A percentile compares a stretch with the other conserved stretches of the same genome.
phyloP scores from a whole-genome alignment of 106 monocot genomes.

The Phalaenopsis aphrodite region DNA sequence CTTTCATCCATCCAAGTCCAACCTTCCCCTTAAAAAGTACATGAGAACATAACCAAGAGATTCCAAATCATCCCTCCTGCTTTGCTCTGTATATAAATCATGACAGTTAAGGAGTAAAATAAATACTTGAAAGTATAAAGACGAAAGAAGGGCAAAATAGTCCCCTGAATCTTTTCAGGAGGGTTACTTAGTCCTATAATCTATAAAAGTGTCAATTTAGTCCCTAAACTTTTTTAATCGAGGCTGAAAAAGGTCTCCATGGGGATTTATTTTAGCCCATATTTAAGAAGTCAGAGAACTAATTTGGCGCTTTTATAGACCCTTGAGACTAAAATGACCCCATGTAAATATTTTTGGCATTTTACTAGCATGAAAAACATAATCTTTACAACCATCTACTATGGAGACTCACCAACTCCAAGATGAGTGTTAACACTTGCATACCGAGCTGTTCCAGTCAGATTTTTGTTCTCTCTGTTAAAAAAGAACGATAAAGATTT shows the following conservation, averaged over 20 bases:
- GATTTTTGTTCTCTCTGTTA: slow-evolving; percentile 19
- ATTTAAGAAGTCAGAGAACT: too few relatives aligned
- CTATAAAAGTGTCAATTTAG: too few relatives aligned
- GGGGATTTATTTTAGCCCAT: too few relatives aligned
- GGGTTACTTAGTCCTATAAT: too few relatives aligned
- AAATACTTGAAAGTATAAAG: neutral
- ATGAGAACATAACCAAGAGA: slow-evolving; percentile 39
- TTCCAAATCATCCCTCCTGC: slow-evolving; percentile 37
- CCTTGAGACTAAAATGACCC: too few relatives aligned
- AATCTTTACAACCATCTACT: neutral
- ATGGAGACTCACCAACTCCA: slow-evolving; percentile 6
- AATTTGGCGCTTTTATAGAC: too few relatives aligned
- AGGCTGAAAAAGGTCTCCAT: too few relatives aligned
- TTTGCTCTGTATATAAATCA: slow-evolving; percentile 26
- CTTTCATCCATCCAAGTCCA: neutral
- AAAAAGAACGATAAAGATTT: neutral
- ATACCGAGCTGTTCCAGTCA: slow-evolving; percentile 20
- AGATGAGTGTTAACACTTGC: slow-evolving; percentile 14
- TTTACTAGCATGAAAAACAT: neutral
- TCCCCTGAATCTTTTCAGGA: too few relatives aligned
- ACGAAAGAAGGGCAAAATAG: too few relatives aligned
- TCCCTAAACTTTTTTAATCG: too few relatives aligned
- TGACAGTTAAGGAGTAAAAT: neutral
- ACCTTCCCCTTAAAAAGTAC: slow-evolving; percentile 46
- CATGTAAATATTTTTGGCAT: too few relatives aligned